phyloP scores from a whole-genome alignment of 2,329 filamentous ascomycete species.

The Pseudogymnoascus sp. region DNA sequence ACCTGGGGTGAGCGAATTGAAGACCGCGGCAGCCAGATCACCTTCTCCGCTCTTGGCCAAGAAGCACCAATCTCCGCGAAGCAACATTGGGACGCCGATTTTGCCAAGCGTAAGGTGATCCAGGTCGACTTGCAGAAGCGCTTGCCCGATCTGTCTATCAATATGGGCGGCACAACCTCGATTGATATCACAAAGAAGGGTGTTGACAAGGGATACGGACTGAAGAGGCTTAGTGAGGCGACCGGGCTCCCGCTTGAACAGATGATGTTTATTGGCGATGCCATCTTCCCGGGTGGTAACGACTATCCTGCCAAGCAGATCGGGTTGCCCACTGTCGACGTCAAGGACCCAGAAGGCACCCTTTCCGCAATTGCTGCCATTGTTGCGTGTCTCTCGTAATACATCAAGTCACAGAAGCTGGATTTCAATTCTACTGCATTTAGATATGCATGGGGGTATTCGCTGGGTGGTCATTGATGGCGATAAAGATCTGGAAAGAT shows the following conservation, averaged over 20 bases:
- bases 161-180: conserved; percentile 35
- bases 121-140: conserved; percentile 31
- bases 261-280: conserved; percentile 37
- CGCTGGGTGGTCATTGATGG: not conserved
- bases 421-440: not conserved
- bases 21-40: conserved; percentile 37
- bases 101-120: conserved; percentile 34
- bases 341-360: not conserved
- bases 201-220: conserved; percentile 30
- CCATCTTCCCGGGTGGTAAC: conserved; percentile 35
- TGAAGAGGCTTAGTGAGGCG: conserved; percentile 13
- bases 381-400: not conserved
- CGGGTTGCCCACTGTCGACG: conserved; percentile 17
- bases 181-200: conserved; percentile 35
- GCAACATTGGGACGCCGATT: conserved; percentile 34
- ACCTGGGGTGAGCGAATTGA: conserved; percentile 36
- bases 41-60: conserved; percentile 36
- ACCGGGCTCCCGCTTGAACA: conserved; percentile 29
- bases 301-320: conserved; percentile 33
- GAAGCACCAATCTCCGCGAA: conserved; percentile 32
- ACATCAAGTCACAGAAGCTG: not conserved
- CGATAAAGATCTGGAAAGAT: not conserved
- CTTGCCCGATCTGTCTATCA: conserved; percentile 33
- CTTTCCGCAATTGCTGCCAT: conserved; percentile 1
- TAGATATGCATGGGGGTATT: not conserved